A percentile compares a stretch with the other conserved stretches of the same genome.
Conservation (phyloP, 2,329 filamentous ascomycete species). For the Ambrosiella xylebori region DNA sequence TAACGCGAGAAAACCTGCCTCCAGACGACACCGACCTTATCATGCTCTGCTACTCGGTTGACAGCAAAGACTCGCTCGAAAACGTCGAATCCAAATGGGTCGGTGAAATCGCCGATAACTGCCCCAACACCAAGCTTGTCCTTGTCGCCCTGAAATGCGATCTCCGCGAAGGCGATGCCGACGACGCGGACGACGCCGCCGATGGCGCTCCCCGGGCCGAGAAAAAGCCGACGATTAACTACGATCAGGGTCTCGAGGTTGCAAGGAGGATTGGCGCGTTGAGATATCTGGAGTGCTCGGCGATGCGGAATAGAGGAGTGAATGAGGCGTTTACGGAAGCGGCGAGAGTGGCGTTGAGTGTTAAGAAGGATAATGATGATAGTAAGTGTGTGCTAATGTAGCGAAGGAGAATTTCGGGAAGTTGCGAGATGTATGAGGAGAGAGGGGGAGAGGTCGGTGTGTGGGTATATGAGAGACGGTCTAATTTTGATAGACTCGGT, state of each 20-base stretch:
- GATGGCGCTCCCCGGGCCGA: constrained; percentile 26
- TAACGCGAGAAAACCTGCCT: neutral
- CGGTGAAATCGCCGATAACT: constrained; percentile 94
- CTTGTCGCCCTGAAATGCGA: constrained; percentile 95
- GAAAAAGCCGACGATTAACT: constrained; percentile 64
- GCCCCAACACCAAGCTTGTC: constrained; percentile 84
- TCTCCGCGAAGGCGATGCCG: constrained; percentile 58
- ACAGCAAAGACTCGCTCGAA: constrained; percentile 89
- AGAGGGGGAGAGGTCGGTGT: no score
- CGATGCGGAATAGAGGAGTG: constrained; percentile 93
- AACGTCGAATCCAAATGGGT: constrained; percentile 99
- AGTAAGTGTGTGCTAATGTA: constrained; percentile 46
- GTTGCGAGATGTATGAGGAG: neutral
- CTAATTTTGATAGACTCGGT: no score
- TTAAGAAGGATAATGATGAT: constrained; percentile 47
- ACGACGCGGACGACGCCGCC: constrained; percentile 43
- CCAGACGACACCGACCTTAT: constrained; percentile 81
- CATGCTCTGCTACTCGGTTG: constrained; percentile 97
- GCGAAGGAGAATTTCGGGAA: constrained; percentile 8
- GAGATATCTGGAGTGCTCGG: constrained; percentile 93
- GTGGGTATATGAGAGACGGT: no score
- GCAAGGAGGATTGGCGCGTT: constrained; percentile 82
- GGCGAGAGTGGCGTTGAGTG: constrained; percentile 72
- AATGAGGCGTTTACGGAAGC: constrained; percentile 98
- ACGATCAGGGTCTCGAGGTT: constrained; percentile 80